Evolutionary conservation across 768 basidiomycete species (phyloP).

Genomic region (Gymnopilus junonius): DNA sequence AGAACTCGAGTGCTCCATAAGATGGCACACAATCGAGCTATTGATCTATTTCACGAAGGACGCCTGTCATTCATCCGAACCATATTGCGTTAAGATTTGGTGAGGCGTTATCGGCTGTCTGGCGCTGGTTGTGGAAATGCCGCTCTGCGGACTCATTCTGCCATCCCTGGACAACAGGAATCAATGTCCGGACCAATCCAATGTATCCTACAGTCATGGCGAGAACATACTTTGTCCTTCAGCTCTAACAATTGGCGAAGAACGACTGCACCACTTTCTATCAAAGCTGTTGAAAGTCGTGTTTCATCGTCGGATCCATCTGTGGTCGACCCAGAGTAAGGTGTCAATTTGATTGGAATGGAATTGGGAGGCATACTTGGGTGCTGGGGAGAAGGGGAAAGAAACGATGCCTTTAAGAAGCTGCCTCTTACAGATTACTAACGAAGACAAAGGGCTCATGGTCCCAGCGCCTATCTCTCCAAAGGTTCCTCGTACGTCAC

Average conservation of each 20-base stretch:
- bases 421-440: too few species aligned
- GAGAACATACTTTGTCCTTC: neutral
- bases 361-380: too few species aligned
- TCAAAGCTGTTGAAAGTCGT: neutral
- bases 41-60: constrained; percentile 5
- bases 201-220: neutral
- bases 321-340: too few species aligned
- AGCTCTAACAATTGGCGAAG: neutral
- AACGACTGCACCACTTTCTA: neutral
- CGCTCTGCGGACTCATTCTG: neutral
- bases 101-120: neutral
- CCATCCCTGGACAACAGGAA: constrained; percentile 3
- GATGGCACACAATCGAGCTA: neutral
- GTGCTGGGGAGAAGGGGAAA: too few species aligned
- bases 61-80: constrained; percentile 2
- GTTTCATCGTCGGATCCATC: neutral
- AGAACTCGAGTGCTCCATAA: neutral
- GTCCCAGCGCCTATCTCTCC: too few species aligned
- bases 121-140: constrained; percentile 3
- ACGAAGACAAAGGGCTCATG: too few species aligned
- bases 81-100: neutral
- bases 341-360: too few species aligned
- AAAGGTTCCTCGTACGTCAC: too few species aligned
- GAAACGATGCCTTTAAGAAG: too few species aligned
- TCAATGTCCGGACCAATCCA: neutral